Percentiles rank a stretch among this genome's conserved stretches.
Evolutionary conservation across 1,139 yeast species (phyloP).

Genomic region (Lodderomyces pseudojiufengensis): DNA sequence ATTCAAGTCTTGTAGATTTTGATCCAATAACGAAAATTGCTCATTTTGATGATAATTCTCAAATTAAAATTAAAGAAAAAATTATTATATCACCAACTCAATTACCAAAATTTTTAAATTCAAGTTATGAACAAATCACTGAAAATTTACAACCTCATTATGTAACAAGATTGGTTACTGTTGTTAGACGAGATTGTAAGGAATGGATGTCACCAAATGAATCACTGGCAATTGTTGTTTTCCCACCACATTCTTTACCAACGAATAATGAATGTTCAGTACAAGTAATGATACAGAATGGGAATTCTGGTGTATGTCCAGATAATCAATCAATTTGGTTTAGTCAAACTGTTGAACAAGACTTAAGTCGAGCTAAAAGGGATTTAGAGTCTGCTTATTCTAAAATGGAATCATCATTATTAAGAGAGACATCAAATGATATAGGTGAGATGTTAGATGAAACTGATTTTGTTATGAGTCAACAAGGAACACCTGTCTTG

Average conservation of each 20-base stretch:
- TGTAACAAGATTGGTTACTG: conserved; percentile 72
- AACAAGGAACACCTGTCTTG: conserved; percentile 59
- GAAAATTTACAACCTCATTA: conserved; percentile 41
- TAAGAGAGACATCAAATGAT: conserved; percentile 65
- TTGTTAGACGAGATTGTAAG: conserved; percentile 80
- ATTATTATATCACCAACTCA: conserved; percentile 71
- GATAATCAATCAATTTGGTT: conserved; percentile 89
- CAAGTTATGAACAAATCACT: conserved; percentile 33
- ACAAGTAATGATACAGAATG: conserved; percentile 82
- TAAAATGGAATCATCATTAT: conserved; percentile 73
- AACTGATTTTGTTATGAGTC: conserved; percentile 50
- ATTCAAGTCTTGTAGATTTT: conserved; percentile 58
- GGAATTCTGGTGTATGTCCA: conserved; percentile 90
- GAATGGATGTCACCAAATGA: conserved; percentile 85
- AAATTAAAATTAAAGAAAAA: conserved; percentile 71
- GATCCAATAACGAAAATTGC: conserved; percentile 69
- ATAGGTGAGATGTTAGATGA: conserved; percentile 44
- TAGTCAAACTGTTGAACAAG: conserved; percentile 72
- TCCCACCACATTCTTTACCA: conserved; percentile 83
- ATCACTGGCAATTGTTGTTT: conserved; percentile 80
- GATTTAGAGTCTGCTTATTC: conserved; percentile 79
- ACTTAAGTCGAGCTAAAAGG: conserved; percentile 58
- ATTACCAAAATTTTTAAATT: conserved; percentile 47
- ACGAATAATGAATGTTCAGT: conserved; percentile 68
- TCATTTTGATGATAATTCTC: conserved; percentile 71